Evolutionary conservation across 148 eudicot species (phyloP).

Genomic region (Nepenthes gracilis): DNA sequence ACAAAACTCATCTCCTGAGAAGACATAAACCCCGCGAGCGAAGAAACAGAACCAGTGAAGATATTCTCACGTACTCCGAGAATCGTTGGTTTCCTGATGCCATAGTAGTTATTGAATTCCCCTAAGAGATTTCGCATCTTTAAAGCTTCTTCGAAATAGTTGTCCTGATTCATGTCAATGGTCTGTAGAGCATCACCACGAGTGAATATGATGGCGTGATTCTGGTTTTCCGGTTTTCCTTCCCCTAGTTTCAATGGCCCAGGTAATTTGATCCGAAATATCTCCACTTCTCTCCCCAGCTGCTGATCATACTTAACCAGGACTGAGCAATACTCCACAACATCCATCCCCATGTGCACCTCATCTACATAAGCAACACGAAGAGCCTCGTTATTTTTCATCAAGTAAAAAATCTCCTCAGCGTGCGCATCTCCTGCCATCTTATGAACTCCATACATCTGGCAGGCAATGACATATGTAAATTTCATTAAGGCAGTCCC

Average conservation of each 20-base stretch:
- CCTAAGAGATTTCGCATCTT: conserved; percentile 87
- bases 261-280: conserved; percentile 73
- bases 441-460: conserved; percentile 77
- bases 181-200: conserved; percentile 94
- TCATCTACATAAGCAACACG: conserved; percentile 96
- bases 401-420: conserved; percentile 69
- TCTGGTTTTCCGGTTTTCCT: conserved; percentile 96
- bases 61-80: conserved; percentile 86
- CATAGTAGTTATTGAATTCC: conserved; percentile 56
- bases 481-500: conserved; percentile 78
- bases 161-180: conserved; percentile 96
- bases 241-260: conserved; percentile 88
- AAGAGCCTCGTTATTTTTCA: conserved; percentile 90
- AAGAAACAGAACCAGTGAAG: conserved; percentile 91
- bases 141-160: conserved; percentile 83
- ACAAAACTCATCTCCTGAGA: conserved; percentile 91
- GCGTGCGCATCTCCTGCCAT: conserved; percentile 58
- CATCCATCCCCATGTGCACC: conserved; percentile 44
- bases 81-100: conserved; percentile 78
- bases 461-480: conserved; percentile 87
- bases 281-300: conserved; percentile 60
- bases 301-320: conserved; percentile 87
- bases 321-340: conserved; percentile 65
- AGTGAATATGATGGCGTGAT: conserved; percentile 89
- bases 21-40: conserved; percentile 99